phyloP scores from a whole-genome alignment of 164 flowering plant species.

The Pachysandra terminalis region DNA sequence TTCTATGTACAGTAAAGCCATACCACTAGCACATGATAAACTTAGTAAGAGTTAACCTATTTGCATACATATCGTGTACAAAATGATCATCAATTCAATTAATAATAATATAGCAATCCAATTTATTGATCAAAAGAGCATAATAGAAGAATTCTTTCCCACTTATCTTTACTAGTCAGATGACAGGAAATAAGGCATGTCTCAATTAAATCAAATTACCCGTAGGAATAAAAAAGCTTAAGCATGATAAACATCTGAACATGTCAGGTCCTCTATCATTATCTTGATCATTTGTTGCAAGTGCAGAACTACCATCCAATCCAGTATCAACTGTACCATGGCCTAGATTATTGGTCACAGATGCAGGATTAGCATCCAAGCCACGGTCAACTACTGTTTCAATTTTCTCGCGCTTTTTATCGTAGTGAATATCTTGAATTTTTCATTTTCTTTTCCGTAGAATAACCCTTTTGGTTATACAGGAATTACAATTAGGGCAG shows the following conservation, averaged over 20 bases:
- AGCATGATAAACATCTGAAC: slow-evolving; percentile 77
- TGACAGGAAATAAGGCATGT: not conserved
- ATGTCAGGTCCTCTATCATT: slow-evolving; percentile 33
- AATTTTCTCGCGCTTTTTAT: slow-evolving; percentile 30
- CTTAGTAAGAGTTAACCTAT: too few species aligned
- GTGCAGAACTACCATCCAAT: slow-evolving; percentile 10
- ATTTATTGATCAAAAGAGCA: not conserved
- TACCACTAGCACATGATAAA: too few species aligned
- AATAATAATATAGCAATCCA: too few species aligned
- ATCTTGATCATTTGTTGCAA: slow-evolving; percentile 18
- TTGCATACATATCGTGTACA: not conserved
- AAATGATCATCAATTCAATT: not conserved
- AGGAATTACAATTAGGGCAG: slow-evolving; percentile 80
- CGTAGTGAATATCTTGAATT: slow-evolving; percentile 15
- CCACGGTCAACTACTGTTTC: slow-evolving; percentile 16
- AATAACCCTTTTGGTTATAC: slow-evolving; percentile 73
- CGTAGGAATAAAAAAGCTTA: slow-evolving; percentile 63
- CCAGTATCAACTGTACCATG: slow-evolving; percentile 2
- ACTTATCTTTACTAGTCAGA: not conserved
- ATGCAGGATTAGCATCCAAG: slow-evolving; percentile 2
- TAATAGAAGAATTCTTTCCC: not conserved
- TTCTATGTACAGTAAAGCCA: too few species aligned
- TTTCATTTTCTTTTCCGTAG: slow-evolving; percentile 54
- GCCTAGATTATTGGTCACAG: slow-evolving; percentile 9
- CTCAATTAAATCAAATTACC: slow-evolving; percentile 29